phyloP scores from a whole-genome alignment of 805 yeast genomes.

The Scheffersomyces ergatensis region DNA sequence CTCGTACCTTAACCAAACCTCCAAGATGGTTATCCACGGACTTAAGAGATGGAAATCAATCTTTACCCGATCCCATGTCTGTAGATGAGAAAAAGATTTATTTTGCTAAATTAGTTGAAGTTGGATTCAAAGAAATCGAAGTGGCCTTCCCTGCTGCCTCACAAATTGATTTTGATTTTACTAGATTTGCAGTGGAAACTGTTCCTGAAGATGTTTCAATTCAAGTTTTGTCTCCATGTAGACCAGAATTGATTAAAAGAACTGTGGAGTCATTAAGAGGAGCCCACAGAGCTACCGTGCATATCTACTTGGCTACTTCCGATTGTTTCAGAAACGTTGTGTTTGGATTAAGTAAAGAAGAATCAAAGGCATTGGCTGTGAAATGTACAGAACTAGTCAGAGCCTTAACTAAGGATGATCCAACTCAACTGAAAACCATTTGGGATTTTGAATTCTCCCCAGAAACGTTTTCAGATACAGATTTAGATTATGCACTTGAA shows the following conservation, averaged over 20 bases:
- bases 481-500: constrained; percentile 57
- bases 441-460: constrained; percentile 83
- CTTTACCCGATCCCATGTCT: constrained; percentile 86
- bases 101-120: constrained; percentile 62
- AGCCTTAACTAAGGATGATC: constrained; percentile 67
- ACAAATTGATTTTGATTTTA: constrained; percentile 77
- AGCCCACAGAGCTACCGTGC: constrained; percentile 74
- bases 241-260: constrained; percentile 68
- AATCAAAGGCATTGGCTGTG: constrained; percentile 60
- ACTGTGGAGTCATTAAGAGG: constrained; percentile 73
- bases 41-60: constrained; percentile 80
- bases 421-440: constrained; percentile 46
- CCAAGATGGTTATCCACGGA: constrained; percentile 87
- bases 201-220: constrained; percentile 77
- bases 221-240: constrained; percentile 74
- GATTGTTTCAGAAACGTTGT: constrained; percentile 73
- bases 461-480: constrained; percentile 73
- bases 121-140: constrained; percentile 82
- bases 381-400: constrained; percentile 62
- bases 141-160: constrained; percentile 82
- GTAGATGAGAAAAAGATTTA: constrained; percentile 71
- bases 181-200: constrained; percentile 67
- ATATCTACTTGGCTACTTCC: constrained; percentile 73
- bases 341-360: constrained; percentile 59
- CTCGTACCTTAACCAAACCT: constrained; percentile 51